Evolutionary conservation across 108 stramenopile species (phyloP), one percentile per base, ranked within the genome.

Genomic region (Aurantiochytrium sp.): DNA sequence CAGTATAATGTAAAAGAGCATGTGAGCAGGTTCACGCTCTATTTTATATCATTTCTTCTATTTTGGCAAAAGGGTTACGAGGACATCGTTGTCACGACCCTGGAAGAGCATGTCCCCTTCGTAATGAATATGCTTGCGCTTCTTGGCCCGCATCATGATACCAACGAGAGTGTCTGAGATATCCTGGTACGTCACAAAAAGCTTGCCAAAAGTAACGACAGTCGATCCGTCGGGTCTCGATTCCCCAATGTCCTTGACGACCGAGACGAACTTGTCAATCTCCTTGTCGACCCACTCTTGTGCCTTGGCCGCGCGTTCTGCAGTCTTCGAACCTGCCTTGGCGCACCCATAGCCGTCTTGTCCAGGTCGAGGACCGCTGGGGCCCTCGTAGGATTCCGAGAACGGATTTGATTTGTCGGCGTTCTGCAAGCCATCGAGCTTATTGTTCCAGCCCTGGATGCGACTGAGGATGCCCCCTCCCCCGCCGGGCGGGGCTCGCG

Each of bases 71-170:
- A 83, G 45, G 10, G 76, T 83, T 1, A 83, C 76, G 45, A 83
- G 45, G 5, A 83, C 76, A 23, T 83, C 23, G 4, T 83, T 53
- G 23, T 83, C 49, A 35, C 76, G 76, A 12, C 76, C 76, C 51
- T 83, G 76, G 76, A 83, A 83, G 51, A 83, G 76, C 76, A 83
- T 83, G 51, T 83, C 76, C 16, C 76, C 76, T 83, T 83, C 76
- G 76, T 83, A 83, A 45, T 83, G 76, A 28, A 83, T 83, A 45
- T 83, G 76, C 76, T 83, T 83, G 76, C 76, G 76, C 51, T 83
- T 83, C 76, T 83, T 83, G 6, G 76, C 76, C 51, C 76, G 45
- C 76, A 83, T 83, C 76, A 83, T 83, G 51, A 83, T 83, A 12
- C 76, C 76, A 12, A 83, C 76, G 25, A 83, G 76, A 8, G 76